Evolutionary conservation across 208 protist genomes (phyloP), one percentile per base, ranked within the genome.

Genomic region (Crithidia bombi): DNA sequence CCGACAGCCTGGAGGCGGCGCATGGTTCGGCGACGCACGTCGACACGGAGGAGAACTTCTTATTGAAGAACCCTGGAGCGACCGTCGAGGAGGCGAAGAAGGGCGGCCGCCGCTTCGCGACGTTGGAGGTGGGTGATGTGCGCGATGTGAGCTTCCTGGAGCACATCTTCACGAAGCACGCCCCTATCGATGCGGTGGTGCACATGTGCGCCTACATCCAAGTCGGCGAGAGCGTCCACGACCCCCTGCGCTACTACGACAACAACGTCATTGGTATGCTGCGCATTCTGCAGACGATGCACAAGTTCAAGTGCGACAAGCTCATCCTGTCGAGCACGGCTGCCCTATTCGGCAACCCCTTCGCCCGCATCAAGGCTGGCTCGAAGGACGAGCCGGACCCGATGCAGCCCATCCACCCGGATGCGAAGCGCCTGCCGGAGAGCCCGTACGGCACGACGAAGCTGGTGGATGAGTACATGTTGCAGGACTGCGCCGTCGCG

Each of bases 301-400:
- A 79, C 17, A 68, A 82, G 63, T 81, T 98, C 70, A 63, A 86
- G 17, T 95, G 91, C 76, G 91, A 95, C 52, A 98, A 98, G 65
- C 79, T 99, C 9, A 92, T 99, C 32, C 99, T 99, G 57, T 99
- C 97, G 17, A 99, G 96, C 46, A 97, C 92, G 15, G 97, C 98
- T 0, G 98, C 97, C 23, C 90, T 99, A 49, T 99, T 99, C 78
- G 90, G 90, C 15, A 87, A 81, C 49, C 75, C 83, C 30, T 73
- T 56, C n/a, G 72, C 28, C 32, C 44, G 21, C 36, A 73, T 68
- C 50, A 68, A 69, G 39, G 67, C 51, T 30, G 71, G 68, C 36
- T 63, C 68, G 26, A 58, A 21, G 12, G 32, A 67, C 19, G 69
- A 70, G 38, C 58, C 50, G 19, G 65, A 73, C 32, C 72, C 78